Evolutionary conservation across 306 rosid genomes (phyloP), one percentile per base, ranked within the genome.

Genomic region (Vigna unguiculata): DNA sequence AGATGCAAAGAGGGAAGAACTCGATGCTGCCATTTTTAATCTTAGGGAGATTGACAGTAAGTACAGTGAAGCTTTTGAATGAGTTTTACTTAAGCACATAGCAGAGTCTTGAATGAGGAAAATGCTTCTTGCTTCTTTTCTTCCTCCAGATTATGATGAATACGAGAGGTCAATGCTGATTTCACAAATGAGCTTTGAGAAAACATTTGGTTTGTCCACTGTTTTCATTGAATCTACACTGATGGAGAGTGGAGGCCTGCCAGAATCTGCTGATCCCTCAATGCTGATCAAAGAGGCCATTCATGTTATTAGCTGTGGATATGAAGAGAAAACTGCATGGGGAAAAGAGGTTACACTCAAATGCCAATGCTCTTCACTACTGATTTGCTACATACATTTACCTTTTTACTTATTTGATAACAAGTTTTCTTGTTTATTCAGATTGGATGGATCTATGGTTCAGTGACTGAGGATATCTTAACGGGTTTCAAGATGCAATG

Each of bases 371-470:
- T 38, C 47, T 58, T 62, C 55, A 47, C 9, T 30, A 61, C 12
- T 34, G 60, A 38, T 77, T 61, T n/a, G n/a, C 16, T 49, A 64
- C 47, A n/a, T 9, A 24, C 14, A 59, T 68, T 58, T 54, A 36
- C 46, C 75, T 21, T 69, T 12, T 17, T 69, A 59, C 82, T 59
- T 71, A 8, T 28, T 48, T 66, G 46, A 80, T 61, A 70, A 46
- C 70, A 76, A 67, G 4, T 61, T 47, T 61, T 84, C 61, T 22
- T 83, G 66, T 17, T n/a, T 77, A 48, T 68, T 72, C 83, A 95
- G 99, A 92, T 95, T 83, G 99, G 99, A 69, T 95, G 99, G 99
- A 95, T 95, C 74, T 95, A 95, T 71, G 99, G 99, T 14, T 95
- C 99, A 30, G 92, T 95, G 63, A 95, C 99, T 7, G 99, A 95